Conservation (phyloP, 371 early-diverging fungal species). For the Saksenaea vasiformis region DNA sequence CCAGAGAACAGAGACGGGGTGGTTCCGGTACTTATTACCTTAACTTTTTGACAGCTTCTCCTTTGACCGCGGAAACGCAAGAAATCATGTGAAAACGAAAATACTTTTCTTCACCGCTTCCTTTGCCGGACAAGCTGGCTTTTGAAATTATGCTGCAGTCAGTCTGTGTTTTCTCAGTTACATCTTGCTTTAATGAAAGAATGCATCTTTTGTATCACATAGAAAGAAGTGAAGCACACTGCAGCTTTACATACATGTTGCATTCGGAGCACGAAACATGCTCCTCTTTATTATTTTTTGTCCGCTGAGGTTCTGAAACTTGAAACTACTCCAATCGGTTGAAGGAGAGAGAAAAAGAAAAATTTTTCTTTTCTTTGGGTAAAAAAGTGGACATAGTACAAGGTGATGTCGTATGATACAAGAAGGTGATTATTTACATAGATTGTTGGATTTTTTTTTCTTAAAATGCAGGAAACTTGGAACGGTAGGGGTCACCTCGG, state of each 20-base stretch:
- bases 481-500: constrained; percentile 31
- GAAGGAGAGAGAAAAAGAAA: background rate
- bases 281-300: background rate
- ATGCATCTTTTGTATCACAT: too few species aligned
- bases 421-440: background rate
- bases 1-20: too few species aligned
- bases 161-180: too few species aligned
- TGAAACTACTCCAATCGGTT: background rate
- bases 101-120: background rate
- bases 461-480: constrained; percentile 49
- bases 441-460: background rate
- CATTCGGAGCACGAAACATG: background rate
- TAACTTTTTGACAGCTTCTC: background rate
- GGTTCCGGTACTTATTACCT: background rate
- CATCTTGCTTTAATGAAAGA: too few species aligned
- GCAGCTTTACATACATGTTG: background rate
- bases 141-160: too few species aligned
- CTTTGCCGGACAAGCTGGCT: background rate
- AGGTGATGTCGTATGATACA: background rate
- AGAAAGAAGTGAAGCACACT: too few species aligned
- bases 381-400: background rate
- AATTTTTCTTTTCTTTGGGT: background rate
- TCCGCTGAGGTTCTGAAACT: background rate
- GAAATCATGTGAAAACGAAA: background rate
- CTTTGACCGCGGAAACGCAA: too few species aligned